Base-by-base conservation (phyloP, 1,284 basidiomycete genomes). In the Cronartium ribicola region DNA sequence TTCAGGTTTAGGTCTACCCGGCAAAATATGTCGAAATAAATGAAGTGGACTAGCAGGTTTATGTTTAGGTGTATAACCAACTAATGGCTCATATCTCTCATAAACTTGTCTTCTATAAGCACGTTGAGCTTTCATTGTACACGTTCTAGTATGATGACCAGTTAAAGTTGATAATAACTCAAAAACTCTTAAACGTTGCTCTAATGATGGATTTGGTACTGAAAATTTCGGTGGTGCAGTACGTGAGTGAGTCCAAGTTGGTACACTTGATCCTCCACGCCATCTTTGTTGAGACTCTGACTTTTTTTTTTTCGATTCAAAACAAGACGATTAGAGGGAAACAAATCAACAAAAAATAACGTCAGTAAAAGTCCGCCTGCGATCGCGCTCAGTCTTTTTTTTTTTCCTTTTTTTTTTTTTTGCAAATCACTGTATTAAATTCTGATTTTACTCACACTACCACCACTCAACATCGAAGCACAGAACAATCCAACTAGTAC, bases 121-220 rank as follows among this genome's bases (percentile, higher is more conserved):
- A 4, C 88, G 86, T 80, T 95, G 94, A 4, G 91, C 85, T 77
- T 86, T 85, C 43, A 90, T 87, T 11, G 91, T 92, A 83, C 94
- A 97, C 82, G 92, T 17, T 75, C 88, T 88, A 22, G 94, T 96
- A 82, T 96, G 89, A 80, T 94, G 91, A 0, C 91, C 88, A 0
- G 91, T 88, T 65, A 97, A 85, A 5, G 89, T 89, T 39, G 90
- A 89, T 69, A 97, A 85, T 63, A 96, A 86, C 75, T 92, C 88
- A 51, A 96, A 86, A 20, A 96, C 88, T 63, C 92, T 89, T 62
- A 86, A 84, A 14, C 94, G 89, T 81, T 96, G 91, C 43, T 90
- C 87, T 70, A 80, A 75, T 2, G 80, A 79, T 14, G 80, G 80
- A 40, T 55, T 67, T 59, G 72, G n/a, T 62, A 57, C 7, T 22